Base-by-base conservation (phyloP, 352 stramenopile genomes). In the Phytopythium aichiense region DNA sequence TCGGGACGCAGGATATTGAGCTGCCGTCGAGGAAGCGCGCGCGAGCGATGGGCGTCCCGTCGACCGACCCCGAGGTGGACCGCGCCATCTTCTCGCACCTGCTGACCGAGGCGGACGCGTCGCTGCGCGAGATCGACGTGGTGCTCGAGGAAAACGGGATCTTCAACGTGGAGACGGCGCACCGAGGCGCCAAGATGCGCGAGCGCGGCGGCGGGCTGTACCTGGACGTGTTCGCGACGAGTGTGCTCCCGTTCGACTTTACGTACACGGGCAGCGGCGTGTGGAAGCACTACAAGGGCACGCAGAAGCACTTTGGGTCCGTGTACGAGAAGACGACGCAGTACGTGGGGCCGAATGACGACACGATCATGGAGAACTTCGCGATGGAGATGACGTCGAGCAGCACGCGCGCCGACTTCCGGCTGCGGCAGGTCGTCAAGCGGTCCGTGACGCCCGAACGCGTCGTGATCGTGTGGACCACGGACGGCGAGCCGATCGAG, bases 351-450 rank as follows among this genome's bases (percentile, higher is more conserved):
- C 56, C 56, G 72, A 38, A 61, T 15, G 76, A 72, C 38, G 72
- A 83, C 43, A 83, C 67, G 18, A 75, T 83, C 28, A 70, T 83
- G 55, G 74, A 83, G 55, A 67, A 65, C 11, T 78, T 75, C 37
- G 70, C 69, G 13, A 77, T 83, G 66, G 74, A 78, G 38, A 67
- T 77, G 35, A 25, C 65, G 28, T 66, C 66, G 49, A 78, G 77
- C 22, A 68, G 60, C 1, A 68, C 65, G 13, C 76, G 38, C 28
- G 69, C 67, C 9, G 65, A 80, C 54, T 72, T 83, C 48, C 52
- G 64, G 2, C 51, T 80, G 20, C 69, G 76, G 38, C 72, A 83
- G 60, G 68, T 79, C 51, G 43, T 77, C n/a, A 67, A 73, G 31
- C 69, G 72, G 6, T 77, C 72, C 54, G 63, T 76, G 22, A 61